Base-by-base conservation (phyloP, 805 yeast species). In the Naumovozyma castellii region DNA sequence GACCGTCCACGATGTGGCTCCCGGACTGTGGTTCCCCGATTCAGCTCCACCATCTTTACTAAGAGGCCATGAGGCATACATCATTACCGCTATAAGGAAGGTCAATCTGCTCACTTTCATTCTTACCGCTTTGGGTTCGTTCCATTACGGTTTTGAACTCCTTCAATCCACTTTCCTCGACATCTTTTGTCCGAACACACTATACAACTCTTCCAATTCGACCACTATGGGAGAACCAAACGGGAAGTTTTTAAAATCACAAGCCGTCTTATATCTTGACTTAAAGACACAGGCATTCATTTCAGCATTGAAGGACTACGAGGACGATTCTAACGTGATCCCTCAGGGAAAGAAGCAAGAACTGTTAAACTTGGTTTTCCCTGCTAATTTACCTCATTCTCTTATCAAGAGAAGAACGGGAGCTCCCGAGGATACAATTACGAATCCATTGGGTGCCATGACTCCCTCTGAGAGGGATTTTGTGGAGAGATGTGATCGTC, bases 201-300 rank as follows among this genome's bases (percentile, higher is more conserved):
- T 46, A 17, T 48, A 76, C 17, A 45, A 51, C 2, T 25, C 30
- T 14, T 37, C 5, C 13, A 12, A 22, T 22, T 48, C 39, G 27
- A 44, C 39, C 31, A 41, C 38, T 29, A 46, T 36, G n/a, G 18
- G 42, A n/a, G 59, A 57, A 20, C 50, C 49, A 36, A 45, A 48
- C 32, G 58, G 86, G 3, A 75, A 79, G 49, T 65, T 92, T 32
- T 65, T 86, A 43, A 87, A 87, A 57, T 75, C 83, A 8, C 96
- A 85, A 50, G 87, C 92, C 0, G 76, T 75, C 10, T 62, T 92
- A 37, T 86, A 72, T 49, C 67, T 92, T 31, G 97, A 92, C 49
- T 70, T 92, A 56, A 92, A 92, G 58, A 92, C 98, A 0, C 98
- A 92, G 61, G 95, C 96, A 0, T 92, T 78, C 55, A 87, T 92